Evolutionary conservation across 768 basidiomycete species (phyloP), one percentile per base, ranked within the genome.

Genomic region (Hygrophorus russula): DNA sequence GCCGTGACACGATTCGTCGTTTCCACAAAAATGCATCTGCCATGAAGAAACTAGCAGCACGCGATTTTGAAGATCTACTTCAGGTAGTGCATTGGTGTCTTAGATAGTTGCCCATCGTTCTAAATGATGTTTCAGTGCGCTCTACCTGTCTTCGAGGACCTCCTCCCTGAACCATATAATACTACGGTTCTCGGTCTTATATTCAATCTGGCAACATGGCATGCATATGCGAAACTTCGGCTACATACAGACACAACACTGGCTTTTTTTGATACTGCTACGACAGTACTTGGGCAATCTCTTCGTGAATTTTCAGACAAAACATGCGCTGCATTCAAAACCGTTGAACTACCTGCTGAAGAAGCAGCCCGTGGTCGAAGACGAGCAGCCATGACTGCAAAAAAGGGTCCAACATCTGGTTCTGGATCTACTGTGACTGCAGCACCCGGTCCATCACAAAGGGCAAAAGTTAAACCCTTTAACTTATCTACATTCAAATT

Each of bases 21-120:
- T 70, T 71, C 42, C 39, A 49, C 12, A 39, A 29, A 0, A 65
- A 67, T 46, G 56, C 61, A 0, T 58, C 62, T 0, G 59, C 57
- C 11, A 57, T 67, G 56, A 60, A 59, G 30, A 56, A 63, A 15
- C 42, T 60, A 2, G 60, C 61, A 2, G 68, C 57, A 0, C 49
- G 60, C 0, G 62, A 71, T 36, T 71, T 61, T 37, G 66, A 70
- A 39, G 67, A 72, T 30, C 46, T 69, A 1, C 49, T 71, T 0
- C 67, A 70, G 57, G 70, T 64, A 37, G n/a, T n/a, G n/a, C n/a
- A 5, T 54, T 39, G 6, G 7, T 3, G 7, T 7, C 7, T 3
- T n/a, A n/a, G n/a, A n/a, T 7, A 24, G 4, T 3, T 24, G 24
- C 24, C 24, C 37, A 4, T 10, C n/a, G n/a, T n/a, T n/a, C n/a